Conservation (phyloP, 768 basidiomycete species). For the Tricholoma hemisulphureum region DNA sequence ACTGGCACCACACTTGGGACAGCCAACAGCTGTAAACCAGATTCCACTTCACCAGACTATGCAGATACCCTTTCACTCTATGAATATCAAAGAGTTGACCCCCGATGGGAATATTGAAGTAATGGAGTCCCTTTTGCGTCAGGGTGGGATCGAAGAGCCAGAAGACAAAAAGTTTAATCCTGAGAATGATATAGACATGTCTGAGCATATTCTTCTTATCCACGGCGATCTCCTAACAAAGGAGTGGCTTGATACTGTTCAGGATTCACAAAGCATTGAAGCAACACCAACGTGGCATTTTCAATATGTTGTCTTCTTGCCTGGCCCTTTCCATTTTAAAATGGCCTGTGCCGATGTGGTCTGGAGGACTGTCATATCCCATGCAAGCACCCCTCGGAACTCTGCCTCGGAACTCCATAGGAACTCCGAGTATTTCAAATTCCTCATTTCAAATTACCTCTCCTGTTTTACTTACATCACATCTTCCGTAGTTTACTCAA, state of each 20-base stretch:
- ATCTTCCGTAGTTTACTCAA: too few relatives aligned
- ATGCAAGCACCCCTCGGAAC: too few relatives aligned
- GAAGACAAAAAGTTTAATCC: not conserved
- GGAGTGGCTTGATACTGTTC: conserved; percentile 14
- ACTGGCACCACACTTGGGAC: conserved; percentile 8
- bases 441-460: too few relatives aligned
- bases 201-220: conserved; percentile 8
- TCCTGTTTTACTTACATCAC: too few relatives aligned
- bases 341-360: conserved; percentile 14
- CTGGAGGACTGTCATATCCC: too few relatives aligned
- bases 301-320: conserved; percentile 6
- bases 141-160: conserved; percentile 10
- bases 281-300: conserved; percentile 7
- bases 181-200: conserved; percentile 6
- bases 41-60: conserved; percentile 13
- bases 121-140: conserved; percentile 4
- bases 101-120: conserved; percentile 14
- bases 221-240: conserved; percentile 24
- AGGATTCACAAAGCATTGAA: conserved; percentile 13
- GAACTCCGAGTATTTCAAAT: too few relatives aligned
- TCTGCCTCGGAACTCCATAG: too few relatives aligned
- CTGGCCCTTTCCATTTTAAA: conserved; percentile 14
- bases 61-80: conserved; percentile 7
- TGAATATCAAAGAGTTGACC: conserved; percentile 20
- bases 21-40: conserved; percentile 12